Evolutionary conservation across 139 green algal genomes (phyloP).

Genomic region (Protoeuglena noctilucae): DNA sequence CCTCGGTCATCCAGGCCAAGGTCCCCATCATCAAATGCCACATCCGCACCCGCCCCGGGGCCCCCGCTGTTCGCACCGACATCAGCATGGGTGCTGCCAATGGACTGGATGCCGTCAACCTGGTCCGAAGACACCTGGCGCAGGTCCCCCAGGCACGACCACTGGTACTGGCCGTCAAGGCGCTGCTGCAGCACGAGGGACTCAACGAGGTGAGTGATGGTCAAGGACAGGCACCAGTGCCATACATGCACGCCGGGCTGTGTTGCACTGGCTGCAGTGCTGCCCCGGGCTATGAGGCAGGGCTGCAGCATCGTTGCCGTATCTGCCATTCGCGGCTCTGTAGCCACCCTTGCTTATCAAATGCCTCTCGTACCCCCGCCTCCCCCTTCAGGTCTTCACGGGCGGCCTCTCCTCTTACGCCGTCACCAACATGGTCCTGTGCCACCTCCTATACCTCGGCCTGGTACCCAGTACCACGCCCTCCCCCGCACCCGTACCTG

Average conservation of each 20-base stretch:
- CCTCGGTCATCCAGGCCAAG: slow-evolving; percentile 1
- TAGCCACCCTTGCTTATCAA: too few relatives aligned
- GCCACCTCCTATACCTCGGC: too few relatives aligned
- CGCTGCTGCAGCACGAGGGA: slow-evolving; percentile 2
- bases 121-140: background rate
- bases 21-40: slow-evolving; percentile 2
- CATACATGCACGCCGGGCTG: too few relatives aligned
- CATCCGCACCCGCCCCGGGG: background rate
- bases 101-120: background rate
- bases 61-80: background rate
- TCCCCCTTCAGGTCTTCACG: slow-evolving; percentile 2
- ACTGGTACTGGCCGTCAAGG: slow-evolving; percentile 3
- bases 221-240: too few relatives aligned
- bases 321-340: too few relatives aligned
- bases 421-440: slow-evolving; percentile 7
- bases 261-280: too few relatives aligned
- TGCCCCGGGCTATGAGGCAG: too few relatives aligned
- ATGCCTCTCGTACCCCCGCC: too few relatives aligned
- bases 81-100: background rate
- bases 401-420: slow-evolving; percentile 3
- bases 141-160: background rate
- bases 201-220: background rate
- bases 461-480: too few relatives aligned
- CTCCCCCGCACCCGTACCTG: too few relatives aligned
- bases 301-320: too few relatives aligned